Evolutionary conservation across 331 rosid species (phyloP).

Genomic region (Dryas integrifolia): DNA sequence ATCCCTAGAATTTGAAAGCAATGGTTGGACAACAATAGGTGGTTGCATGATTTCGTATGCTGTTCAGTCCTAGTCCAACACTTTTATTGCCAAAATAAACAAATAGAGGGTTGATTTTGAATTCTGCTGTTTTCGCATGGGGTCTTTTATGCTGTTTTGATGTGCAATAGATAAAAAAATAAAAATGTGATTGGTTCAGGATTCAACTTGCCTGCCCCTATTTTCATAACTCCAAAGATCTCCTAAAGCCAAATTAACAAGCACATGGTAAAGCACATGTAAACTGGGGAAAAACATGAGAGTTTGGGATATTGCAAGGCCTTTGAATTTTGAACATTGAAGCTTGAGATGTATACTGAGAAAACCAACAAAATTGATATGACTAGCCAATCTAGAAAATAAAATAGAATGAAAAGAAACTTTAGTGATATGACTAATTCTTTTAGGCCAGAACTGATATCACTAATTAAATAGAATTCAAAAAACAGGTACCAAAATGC

Average conservation of each 20-base stretch:
- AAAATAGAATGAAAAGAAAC: too few relatives aligned
- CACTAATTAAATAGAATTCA: too few relatives aligned
- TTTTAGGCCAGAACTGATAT: too few relatives aligned
- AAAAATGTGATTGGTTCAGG: neutral
- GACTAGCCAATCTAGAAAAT: neutral
- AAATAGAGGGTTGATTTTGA: neutral
- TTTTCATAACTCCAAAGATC: neutral
- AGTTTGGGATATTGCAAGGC: neutral
- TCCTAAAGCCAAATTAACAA: neutral
- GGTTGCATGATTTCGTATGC: neutral
- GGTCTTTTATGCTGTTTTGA: neutral
- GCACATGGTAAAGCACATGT: neutral
- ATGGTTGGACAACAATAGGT: neutral
- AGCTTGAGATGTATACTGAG: neutral
- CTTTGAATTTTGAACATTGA: neutral
- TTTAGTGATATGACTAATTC: too few relatives aligned
- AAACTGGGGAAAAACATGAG: neutral
- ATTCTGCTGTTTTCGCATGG: neutral
- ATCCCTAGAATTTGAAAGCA: neutral
- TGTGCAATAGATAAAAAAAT: neutral
- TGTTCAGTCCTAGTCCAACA: neutral
- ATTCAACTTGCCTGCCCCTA: neutral
- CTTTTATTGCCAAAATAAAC: neutral
- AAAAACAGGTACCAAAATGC: too few relatives aligned
- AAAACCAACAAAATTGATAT: neutral